These are phyloP conservation scores for Colletotrichum tropicale DNA, from an alignment of 2,329 filamentous ascomycete species.

Conservation along the genomic window DNA sequence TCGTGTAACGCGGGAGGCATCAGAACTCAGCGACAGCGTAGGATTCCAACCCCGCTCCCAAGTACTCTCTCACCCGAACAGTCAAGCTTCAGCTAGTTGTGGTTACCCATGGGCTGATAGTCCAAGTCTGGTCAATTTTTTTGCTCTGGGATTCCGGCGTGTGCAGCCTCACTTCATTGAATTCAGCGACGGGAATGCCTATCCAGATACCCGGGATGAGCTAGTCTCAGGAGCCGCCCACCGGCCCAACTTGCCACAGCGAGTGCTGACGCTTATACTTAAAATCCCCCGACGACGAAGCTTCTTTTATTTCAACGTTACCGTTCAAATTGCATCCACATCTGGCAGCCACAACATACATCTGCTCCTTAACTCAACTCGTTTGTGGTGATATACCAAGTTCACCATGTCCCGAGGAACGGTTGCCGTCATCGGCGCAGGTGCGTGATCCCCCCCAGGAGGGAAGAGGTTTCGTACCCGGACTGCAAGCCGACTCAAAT, in stretches of 20 bases:
- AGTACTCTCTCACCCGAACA: not conserved
- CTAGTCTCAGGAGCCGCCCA: not conserved
- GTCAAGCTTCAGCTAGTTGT: not conserved
- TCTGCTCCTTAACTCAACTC: not conserved
- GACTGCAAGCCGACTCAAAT: not conserved
- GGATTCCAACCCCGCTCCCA: not conserved
- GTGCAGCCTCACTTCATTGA: not conserved
- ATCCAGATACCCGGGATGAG: not conserved
- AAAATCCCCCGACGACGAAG: not conserved
- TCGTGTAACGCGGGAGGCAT: not conserved
- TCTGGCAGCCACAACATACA: not conserved
- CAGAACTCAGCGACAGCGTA: not conserved
- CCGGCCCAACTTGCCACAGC: not conserved
- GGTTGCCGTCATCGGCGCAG: slow-evolving; percentile 26
- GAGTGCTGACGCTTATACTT: not conserved
- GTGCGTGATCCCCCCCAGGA: not conserved
- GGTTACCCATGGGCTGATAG: not conserved
- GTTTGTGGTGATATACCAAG: not conserved
- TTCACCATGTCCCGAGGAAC: not conserved
- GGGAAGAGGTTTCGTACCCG: no score
- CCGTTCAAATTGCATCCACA: accelerated
- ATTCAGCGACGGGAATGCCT: not conserved
- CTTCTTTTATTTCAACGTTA: not conserved
- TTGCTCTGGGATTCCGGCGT: not conserved
- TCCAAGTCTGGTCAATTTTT: not conserved